A percentile compares a stretch with the other conserved stretches of the same genome.
Evolutionary conservation across 148 eudicot genomes (phyloP).

Genomic region (Hydrangea macrophylla): DNA sequence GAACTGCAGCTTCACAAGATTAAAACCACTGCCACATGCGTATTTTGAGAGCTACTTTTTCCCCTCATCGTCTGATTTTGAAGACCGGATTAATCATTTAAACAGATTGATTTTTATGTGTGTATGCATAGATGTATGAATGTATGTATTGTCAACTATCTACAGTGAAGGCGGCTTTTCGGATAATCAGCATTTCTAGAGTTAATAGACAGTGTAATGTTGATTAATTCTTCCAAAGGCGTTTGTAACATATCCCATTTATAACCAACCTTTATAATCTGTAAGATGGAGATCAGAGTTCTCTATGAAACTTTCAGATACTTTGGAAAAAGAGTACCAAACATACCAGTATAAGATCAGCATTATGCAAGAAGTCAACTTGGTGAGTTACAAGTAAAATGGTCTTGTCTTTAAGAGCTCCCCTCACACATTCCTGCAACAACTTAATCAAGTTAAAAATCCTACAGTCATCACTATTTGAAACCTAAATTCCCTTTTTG

Average conservation of each 20-base stretch:
- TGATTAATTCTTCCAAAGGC: too few species aligned
- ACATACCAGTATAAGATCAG: slow-evolving; percentile 35
- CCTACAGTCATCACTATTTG: not conserved
- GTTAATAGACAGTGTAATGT: too few species aligned
- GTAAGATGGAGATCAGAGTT: not conserved
- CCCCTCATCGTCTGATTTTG: not conserved
- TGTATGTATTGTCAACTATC: too few species aligned
- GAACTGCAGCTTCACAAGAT: not conserved
- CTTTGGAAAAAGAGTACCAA: not conserved
- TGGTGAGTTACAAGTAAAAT: slow-evolving; percentile 53
- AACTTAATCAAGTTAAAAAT: not conserved
- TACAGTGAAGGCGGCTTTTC: too few species aligned
- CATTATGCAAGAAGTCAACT: slow-evolving; percentile 52
- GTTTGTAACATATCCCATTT: not conserved
- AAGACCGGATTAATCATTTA: not conserved
- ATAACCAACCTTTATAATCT: not conserved
- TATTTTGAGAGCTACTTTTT: too few species aligned
- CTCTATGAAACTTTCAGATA: not conserved
- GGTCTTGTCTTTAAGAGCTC: slow-evolving; percentile 42
- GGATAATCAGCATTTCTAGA: too few species aligned
- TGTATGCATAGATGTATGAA: too few species aligned
- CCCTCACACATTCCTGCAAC: slow-evolving; percentile 50
- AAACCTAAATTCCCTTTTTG: not conserved
- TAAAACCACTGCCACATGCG: not conserved
- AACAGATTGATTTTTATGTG: too few species aligned